Base-by-base conservation (phyloP, 2,329 filamentous ascomycete species). In the Epichloe coenophiala region DNA sequence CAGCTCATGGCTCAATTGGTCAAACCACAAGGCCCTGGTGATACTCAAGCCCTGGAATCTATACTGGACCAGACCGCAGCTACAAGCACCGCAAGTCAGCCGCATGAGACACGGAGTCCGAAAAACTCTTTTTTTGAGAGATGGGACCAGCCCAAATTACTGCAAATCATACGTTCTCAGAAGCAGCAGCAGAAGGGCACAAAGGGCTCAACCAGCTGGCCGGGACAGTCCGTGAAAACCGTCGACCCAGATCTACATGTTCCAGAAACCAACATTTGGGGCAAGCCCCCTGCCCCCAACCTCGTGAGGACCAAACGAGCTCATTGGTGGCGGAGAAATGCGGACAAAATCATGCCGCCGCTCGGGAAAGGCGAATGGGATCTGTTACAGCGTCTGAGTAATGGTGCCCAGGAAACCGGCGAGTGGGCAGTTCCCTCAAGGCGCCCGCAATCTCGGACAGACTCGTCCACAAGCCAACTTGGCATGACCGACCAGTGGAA, bases 351-450 rank as follows among this genome's bases (percentile, higher is more conserved):
- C 6, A 64, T 78, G 57, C 75, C 77, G n/a, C 80, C 80, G 0
- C 52, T 83, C 15, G 69, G 70, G 6, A 64, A 61, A 31, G 65
- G 67, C 17, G 77, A 83, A 58, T 83, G 78, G 78, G 68, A 81
- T 13, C 59, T 71, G 13, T 62, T 83, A n/a, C 63, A 63, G n/a
- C 62, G 63, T 23, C 56, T 83, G 37, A 69, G 69, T 3, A 54
- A 58, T 7, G 78, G 73, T 1, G 63, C 63, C 27, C 68, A 69
- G 9, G 57, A 59, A 45, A 47, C 53, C 19, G 53, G 54, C 3
- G 62, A 69, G 35, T 73, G 70, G 64, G 57, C 51, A 17, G 55
- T 72, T 1, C 71, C 72, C 13, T 21, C 55, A 19, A 57, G 65
- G 45, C 59, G 65, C n/a, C 50, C 53, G 19, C 48, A 54, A 44